Evolutionary conservation across 495 filamentous ascomycete species (phyloP).

Genomic region (Neurospora sp.): DNA sequence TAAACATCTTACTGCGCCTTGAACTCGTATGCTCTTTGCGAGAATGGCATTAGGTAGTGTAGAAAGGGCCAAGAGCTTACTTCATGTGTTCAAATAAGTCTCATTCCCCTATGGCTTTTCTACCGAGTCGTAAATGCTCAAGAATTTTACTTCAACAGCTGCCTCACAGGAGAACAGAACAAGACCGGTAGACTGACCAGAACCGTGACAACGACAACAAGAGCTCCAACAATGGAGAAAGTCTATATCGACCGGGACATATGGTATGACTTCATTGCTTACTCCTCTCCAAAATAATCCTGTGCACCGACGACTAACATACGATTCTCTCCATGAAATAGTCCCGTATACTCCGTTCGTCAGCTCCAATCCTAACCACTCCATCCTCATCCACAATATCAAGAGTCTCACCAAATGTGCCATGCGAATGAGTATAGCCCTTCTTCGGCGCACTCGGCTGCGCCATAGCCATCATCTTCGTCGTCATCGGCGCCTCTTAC

Average conservation of each 20-base stretch:
- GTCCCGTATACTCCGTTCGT: slow-evolving; percentile 35
- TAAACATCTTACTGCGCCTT: background rate
- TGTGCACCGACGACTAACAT: slow-evolving; percentile 2
- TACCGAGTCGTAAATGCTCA: background rate
- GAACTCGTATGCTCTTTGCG: background rate
- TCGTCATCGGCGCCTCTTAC: slow-evolving; percentile 75
- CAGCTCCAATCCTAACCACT: background rate
- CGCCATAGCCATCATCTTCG: slow-evolving; percentile 56
- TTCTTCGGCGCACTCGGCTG: slow-evolving; percentile 43
- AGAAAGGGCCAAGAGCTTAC: background rate
- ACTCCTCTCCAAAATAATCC: background rate
- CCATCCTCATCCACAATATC: background rate
- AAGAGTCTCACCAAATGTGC: background rate
- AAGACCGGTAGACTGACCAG: background rate
- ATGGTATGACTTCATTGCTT: slow-evolving; percentile 4
- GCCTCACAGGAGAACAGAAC: too few relatives aligned
- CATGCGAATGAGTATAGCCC: slow-evolving; percentile 13
- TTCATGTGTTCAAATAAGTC: background rate
- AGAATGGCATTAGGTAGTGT: background rate
- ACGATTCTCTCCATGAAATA: slow-evolving; percentile 7
- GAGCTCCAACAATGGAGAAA: background rate
- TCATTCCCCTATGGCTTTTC: background rate
- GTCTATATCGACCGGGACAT: slow-evolving; percentile 2
- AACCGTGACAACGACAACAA: background rate
- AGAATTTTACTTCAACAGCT: background rate